Evolutionary conservation across 768 basidiomycete species (phyloP), one percentile per base, ranked within the genome.

Genomic region (Cyclocybe aegerita): DNA sequence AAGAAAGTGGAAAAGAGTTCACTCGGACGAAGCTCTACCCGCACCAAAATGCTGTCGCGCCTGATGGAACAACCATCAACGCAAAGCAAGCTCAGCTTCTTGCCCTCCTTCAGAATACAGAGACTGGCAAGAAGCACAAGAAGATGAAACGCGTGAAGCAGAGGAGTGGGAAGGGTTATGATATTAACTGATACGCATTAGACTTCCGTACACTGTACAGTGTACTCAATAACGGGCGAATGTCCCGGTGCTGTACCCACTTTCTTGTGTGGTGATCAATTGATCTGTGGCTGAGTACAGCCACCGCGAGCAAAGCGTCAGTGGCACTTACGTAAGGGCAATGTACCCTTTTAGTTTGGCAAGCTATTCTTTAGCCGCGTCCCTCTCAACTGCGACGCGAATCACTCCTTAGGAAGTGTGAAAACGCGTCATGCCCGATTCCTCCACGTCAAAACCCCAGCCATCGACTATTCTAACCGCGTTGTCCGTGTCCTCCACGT

Each of bases 121-220:
- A 65, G 9, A 58, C 66, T 1, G 81, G 79, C 11, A 96, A 95
- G 74, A 93, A 91, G 64, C 85, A 93, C 73, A 97, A 93, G 70
- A 88, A 86, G 64, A 70, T 77, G 69, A 86, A 88, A 63, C 71
- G 85, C 42, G 81, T 80, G 42, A 98, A 98, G 71, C 89, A 95
- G 68, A 76, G 96, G 54, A 93, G 92, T 62, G 96, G 96, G 10
- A 88, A 82, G 62, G 96, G 96, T 16, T 98, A 98, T 60, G 96
- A 97, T 65, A 23, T 23, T 5, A 23, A 4, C 64, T 56, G 0
- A 69, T 53, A 0, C 71, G 66, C 3, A 69, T 64, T 0, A 65
- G 52, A 23, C 23, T 23, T 6, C 45, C 40, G 42, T 62, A 51
- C 0, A 73, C 45, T 42, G 42, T 62, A 51, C 0, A 73, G 52